Evolutionary conservation across 2,329 filamentous ascomycete species (phyloP), one percentile per base, ranked within the genome.

Genomic region (Mycosphaerella arachidis): DNA sequence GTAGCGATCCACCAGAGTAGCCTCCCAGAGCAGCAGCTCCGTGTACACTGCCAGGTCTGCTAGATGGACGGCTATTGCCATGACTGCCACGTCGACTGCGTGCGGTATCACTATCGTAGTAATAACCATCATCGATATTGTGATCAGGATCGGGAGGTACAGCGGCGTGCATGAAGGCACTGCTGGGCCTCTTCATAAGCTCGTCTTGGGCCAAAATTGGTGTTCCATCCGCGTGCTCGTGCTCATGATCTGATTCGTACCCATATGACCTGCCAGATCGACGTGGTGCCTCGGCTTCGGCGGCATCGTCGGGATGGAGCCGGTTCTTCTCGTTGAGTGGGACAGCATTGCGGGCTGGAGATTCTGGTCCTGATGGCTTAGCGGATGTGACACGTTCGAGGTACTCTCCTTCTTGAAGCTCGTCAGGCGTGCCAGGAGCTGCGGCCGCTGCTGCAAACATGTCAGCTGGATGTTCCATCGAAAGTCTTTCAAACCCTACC

Each of bases 161-260:
- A 13, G 92, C 94, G 24, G 94, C 91, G 55, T 90, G 86, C 70
- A 91, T 81, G 66, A 84, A 86, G 58, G 87, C 88, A 13, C 82
- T 82, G 35, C 83, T 82, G 0, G 86, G 84, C 57, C 89, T 84
- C 74, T 92, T 93, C 60, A 86, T 82, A 31, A 96, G 82, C 75
- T 97, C 92, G 71, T 97, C 94, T 1, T 90, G 83, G 7, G 94
- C 94, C 54, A 99, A 79, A 64, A 99, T 96, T 0, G 93, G 92
- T 30, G 87, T 86, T 40, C 84, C 83, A 70, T 89, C 87, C 18
- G 83, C 82, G 56, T 82, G 79, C 33, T 88, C 84, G 18, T 84
- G 83, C 37, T 64, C 65, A 27, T 65, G 59, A 29, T 66, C 65
- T 7, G 60, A 58, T 46, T 76, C 73, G 37, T 74, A 72, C 8